Base-by-base conservation (phyloP, 2,329 filamentous ascomycete species). In the Cladosporium sp. region DNA sequence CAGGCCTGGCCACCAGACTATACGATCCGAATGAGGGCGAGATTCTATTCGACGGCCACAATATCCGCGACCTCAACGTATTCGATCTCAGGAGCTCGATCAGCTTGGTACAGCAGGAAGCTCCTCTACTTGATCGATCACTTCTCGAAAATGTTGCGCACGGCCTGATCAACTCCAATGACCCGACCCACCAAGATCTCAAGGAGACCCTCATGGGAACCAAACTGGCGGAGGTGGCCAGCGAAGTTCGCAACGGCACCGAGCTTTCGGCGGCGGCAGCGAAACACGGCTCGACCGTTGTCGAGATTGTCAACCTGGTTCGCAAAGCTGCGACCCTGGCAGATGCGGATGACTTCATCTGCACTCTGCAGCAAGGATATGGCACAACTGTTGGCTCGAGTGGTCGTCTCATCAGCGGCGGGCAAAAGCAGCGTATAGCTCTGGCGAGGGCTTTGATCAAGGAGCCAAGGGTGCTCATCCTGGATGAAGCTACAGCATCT, bases 301-400 rank as follows among this genome's bases (percentile, higher is more conserved):
- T 37, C 18, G 93, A 97, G 70, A 88, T 93, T 60, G 93, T 97
- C 63, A 90, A 91, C 8, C 96, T 97, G 68, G 90, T 92, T 6
- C 80, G 90, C 62, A 91, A 91, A 32, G 82, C 96, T 51, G 89
- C 96, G 19, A 92, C 86, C 15, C 79, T 99, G 0, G 83, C 97
- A 4, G 93, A 99, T 58, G 93, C 97, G 68, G 37, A 48, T 30
- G 45, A 48, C 45, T 48, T 48, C 19, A 48, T 48, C n/a, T 41
- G 70, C 71, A 69, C 68, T 20, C 73, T 81, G 1, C 75, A 80
- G 42, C 64, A 76, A 58, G 71, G 75, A 32, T 64, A 74, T 8
- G 73, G 71, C 3, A 71, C 71, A 1, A 67, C 72, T 3, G 76
- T 82, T 2, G 81, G 82, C 8, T 20, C 40, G 9, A 51, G 42